Conservation (phyloP, 202 grass and related monocot species). For the Eragrostis tef region DNA sequence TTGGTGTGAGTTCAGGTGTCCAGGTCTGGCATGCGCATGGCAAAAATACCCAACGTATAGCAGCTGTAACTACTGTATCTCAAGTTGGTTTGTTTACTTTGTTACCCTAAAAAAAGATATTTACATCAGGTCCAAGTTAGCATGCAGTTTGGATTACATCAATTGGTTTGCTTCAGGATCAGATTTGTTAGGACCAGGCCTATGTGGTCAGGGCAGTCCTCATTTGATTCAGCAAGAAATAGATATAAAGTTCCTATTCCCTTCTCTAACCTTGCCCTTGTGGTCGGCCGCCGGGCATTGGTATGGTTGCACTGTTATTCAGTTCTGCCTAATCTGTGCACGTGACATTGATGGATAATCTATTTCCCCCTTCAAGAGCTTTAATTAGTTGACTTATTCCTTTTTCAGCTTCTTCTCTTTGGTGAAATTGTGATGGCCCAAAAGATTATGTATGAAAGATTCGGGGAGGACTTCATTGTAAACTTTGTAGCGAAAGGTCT, state of each 20-base stretch:
- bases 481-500: conserved; percentile 77
- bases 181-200: not conserved
- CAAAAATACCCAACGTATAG: not conserved
- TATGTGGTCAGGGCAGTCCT: not conserved
- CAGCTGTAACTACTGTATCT: not conserved
- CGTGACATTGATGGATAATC: not conserved
- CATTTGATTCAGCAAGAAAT: not conserved
- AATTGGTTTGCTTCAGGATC: not conserved
- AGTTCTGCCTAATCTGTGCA: not conserved
- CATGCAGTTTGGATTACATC: not conserved
- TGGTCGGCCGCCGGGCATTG: not conserved
- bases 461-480: conserved; percentile 72
- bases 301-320: not conserved
- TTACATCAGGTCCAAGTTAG: not conserved
- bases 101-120: not conserved
- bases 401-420: conserved; percentile 74
- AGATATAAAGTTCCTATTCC: not conserved
- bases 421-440: conserved; percentile 92
- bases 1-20: not conserved
- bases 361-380: conserved; percentile 24
- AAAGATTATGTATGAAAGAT: conserved; percentile 97
- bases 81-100: not conserved
- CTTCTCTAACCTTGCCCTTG: not conserved
- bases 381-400: conserved; percentile 47
- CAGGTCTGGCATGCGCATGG: not conserved